Percentiles rank a stretch among this genome's conserved stretches.
These are phyloP conservation scores for Hirsutella minnesotensis DNA, from an alignment of 2,329 filamentous ascomycete genomes.

Conservation along the genomic window DNA sequence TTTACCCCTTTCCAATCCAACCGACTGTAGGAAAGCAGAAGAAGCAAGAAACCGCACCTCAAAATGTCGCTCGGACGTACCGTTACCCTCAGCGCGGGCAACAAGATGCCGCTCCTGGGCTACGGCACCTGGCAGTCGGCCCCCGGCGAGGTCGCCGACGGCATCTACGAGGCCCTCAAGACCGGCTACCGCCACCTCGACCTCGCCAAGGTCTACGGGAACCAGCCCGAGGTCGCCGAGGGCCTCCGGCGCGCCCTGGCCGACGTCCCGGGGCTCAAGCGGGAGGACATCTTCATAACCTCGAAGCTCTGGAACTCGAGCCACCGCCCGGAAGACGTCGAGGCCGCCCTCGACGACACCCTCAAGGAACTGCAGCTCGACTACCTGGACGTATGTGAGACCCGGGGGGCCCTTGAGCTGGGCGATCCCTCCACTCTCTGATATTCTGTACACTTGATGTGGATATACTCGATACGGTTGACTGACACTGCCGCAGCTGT, in stretches of 20 bases:
- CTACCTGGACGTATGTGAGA: conserved; percentile 43
- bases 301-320: conserved; percentile 54
- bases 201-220: conserved; percentile 45
- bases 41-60: too few relatives aligned
- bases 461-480: too few relatives aligned
- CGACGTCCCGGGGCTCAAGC: conserved; percentile 38
- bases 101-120: conserved; percentile 50
- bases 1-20: too few relatives aligned
- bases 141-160: conserved; percentile 50
- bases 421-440: too few relatives aligned
- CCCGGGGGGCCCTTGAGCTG: too few relatives aligned
- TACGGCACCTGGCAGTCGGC: conserved; percentile 57
- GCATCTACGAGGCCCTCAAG: conserved; percentile 52
- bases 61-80: conserved; percentile 43
- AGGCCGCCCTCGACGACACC: conserved; percentile 41
- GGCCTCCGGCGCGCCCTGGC: conserved; percentile 36
- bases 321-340: conserved; percentile 49
- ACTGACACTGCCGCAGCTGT: conserved; percentile 25
- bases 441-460: too few relatives aligned
- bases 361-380: conserved; percentile 43
- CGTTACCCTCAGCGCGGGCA: conserved; percentile 51
- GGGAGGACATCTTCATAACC: conserved; percentile 48
- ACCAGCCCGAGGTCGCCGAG: conserved; percentile 47
- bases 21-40: too few relatives aligned
- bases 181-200: conserved; percentile 53